These are phyloP conservation scores for Penicillium fimorum DNA, from an alignment of 495 filamentous ascomycete species.

Conservation along the genomic window DNA sequence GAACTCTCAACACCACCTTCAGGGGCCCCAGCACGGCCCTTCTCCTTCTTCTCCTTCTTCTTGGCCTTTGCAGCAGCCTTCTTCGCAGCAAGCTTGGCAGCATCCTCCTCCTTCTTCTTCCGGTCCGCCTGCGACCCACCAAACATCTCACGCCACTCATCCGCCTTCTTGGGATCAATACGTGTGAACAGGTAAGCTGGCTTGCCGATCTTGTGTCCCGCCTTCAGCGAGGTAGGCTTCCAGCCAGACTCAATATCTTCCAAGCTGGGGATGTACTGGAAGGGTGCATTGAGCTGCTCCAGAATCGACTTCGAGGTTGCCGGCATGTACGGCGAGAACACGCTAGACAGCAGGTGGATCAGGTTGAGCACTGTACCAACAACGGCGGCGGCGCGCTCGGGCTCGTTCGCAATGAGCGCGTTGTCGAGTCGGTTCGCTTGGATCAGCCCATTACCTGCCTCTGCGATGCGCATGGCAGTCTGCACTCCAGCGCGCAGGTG, in stretches of 20 bases:
- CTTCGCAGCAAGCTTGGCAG: conserved; percentile 53
- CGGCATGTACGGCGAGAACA: conserved; percentile 83
- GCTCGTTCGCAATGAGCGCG: conserved; percentile 67
- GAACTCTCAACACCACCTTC: conserved; percentile 32
- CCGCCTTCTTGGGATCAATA: conserved; percentile 78
- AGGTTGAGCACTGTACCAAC: conserved; percentile 80
- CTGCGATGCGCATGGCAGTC: conserved; percentile 68
- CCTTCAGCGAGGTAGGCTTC: conserved; percentile 58
- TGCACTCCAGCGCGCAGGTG: conserved; percentile 72
- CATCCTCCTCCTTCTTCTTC: conserved; percentile 64
- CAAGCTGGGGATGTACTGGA: conserved; percentile 60
- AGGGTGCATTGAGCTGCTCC: conserved; percentile 64
- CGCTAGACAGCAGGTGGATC: conserved; percentile 71
- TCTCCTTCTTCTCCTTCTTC: conserved; percentile 60
- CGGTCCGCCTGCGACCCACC: conserved; percentile 69
- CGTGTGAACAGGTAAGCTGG: conserved; percentile 78
- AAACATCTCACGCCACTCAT: conserved; percentile 77
- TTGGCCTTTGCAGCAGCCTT: conserved; percentile 57
- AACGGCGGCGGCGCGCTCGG: conserved; percentile 70
- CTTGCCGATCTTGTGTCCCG: conserved; percentile 78
- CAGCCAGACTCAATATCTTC: conserved; percentile 52
- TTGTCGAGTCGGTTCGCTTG: conserved; percentile 84
- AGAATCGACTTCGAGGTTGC: conserved; percentile 72
- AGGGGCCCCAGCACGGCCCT: conserved; percentile 24
- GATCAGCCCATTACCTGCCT: conserved; percentile 75